Base-by-base conservation (phyloP, 2,329 filamentous ascomycete genomes). In the Fusarium pilosicola region DNA sequence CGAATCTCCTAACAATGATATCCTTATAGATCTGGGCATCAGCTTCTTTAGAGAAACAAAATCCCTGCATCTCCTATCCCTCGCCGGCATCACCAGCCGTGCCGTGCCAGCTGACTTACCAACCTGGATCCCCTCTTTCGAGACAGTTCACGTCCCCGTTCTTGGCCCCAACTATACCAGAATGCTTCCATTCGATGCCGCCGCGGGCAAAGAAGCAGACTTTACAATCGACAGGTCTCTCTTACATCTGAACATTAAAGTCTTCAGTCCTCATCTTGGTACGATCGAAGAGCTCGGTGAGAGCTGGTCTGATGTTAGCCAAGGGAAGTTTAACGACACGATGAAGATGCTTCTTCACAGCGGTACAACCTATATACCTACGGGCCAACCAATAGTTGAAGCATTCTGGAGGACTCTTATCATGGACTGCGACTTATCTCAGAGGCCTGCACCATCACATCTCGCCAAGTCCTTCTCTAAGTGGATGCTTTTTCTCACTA, bases 101-200 rank as follows among this genome's bases (percentile, higher is more conserved):
- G 45, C 51, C 55, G 28, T 49, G 6, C n/a, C 58, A 22, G 59
- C 69, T 41, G 42, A 42, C 32, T 45, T 77, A 12, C 56, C 75
- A 22, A 71, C 65, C 17, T 77, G 75, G 74, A 65, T 77, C 24
- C 73, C 75, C 18, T 73, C 75, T 20, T 77, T 77, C 38, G 73
- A 77, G 26, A 69, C 56, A 18, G 65, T 69, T 39, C 62, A 65
- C 55, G 55, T 62, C 10, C 76, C 75, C 17, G 58, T 77, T 51
- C 58, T 74, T 14, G 59, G 61, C 3, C 64, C 30, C 18, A 54
- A 24, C 49, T 54, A 38, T 17, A 38, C 32, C 32, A 38, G 14
- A 7, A 54, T 54, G n/a, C n/a, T 26, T 38, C 32, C 32, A 38
- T 54, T 54, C 32, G 24, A 54, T 54, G 49, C 49, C 49, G 24